These are phyloP conservation scores for Hymenoscyphus infarciens DNA, from an alignment of 2,329 filamentous ascomycete genomes.

Conservation along the genomic window DNA sequence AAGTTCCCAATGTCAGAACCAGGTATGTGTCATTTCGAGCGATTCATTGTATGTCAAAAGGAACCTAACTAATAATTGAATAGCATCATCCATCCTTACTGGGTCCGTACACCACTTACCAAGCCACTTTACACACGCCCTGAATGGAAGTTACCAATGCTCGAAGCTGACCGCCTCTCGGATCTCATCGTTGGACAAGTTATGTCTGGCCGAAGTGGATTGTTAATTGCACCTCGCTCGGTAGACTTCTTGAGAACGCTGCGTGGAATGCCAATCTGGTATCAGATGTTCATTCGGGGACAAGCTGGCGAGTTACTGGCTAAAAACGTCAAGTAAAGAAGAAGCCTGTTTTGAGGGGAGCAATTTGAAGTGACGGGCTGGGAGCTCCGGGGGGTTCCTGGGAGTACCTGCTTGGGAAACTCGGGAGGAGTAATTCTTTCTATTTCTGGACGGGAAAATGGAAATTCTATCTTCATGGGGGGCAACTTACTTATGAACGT, in stretches of 20 bases:
- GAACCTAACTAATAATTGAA: neutral
- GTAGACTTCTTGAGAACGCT: neutral
- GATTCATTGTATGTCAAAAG: too few species aligned
- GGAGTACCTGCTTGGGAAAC: neutral
- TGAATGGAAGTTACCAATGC: slow-evolving; percentile 49
- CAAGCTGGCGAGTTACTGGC: neutral
- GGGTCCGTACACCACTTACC: slow-evolving; percentile 58
- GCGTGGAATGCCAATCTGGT: neutral
- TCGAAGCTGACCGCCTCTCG: slow-evolving; percentile 61
- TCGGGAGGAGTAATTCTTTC: neutral
- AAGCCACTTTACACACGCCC: slow-evolving; percentile 49
- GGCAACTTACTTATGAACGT: neutral
- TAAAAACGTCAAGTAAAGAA: neutral
- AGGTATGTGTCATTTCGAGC: slow-evolving; percentile 36
- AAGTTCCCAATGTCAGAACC: slow-evolving; percentile 60
- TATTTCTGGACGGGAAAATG: neutral
- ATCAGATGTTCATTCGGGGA: neutral
- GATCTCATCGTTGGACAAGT: slow-evolving; percentile 60
- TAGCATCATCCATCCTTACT: slow-evolving; percentile 57
- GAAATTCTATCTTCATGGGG: neutral
- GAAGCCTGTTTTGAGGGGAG: neutral
- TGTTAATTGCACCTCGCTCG: slow-evolving; percentile 49
- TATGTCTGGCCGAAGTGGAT: slow-evolving; percentile 52
- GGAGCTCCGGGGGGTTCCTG: neutral
- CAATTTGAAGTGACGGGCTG: neutral